Percentiles rank a stretch among this genome's conserved stretches.
phyloP scores from a whole-genome alignment of 176 grass and related monocot genomes.

The Pontederia paniculata region DNA sequence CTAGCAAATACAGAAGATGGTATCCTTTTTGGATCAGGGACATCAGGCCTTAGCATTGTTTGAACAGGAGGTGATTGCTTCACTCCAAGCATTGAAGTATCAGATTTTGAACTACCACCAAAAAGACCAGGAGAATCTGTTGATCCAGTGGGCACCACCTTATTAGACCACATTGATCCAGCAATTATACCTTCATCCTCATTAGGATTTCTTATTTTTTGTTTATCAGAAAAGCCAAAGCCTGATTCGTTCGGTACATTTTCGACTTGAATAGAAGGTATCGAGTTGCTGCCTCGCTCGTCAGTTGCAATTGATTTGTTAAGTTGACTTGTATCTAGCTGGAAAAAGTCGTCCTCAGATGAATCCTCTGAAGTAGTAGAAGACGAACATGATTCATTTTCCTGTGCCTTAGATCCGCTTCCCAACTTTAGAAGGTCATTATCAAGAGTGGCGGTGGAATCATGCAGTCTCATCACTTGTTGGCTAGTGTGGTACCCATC shows the following conservation, averaged over 20 bases:
- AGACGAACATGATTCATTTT: background rate
- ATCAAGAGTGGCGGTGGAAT: too few relatives aligned
- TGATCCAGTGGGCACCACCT: background rate
- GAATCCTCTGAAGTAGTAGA: background rate
- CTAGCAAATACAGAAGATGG: constrained; percentile 47
- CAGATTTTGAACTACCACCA: background rate
- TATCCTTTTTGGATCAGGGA: constrained; percentile 52
- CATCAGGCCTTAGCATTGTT: constrained; percentile 3
- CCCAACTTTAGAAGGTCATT: background rate
- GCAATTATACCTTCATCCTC: background rate
- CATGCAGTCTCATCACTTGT: too few relatives aligned
- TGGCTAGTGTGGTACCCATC: too few relatives aligned
- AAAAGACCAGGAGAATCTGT: background rate
- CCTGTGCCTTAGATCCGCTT: background rate
- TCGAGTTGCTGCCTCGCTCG: background rate
- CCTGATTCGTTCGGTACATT: background rate
- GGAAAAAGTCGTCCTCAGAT: constrained; percentile 4
- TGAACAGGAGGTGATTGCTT: constrained; percentile 25
- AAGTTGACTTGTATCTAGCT: constrained; percentile 1
- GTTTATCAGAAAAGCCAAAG: background rate
- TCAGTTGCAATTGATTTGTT: background rate
- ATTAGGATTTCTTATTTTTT: background rate
- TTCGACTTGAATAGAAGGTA: background rate
- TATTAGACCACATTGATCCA: background rate
- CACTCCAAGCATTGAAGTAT: background rate